Conservation (phyloP, 2,329 filamentous ascomycete genomes). For the Ophiostoma ips region DNA sequence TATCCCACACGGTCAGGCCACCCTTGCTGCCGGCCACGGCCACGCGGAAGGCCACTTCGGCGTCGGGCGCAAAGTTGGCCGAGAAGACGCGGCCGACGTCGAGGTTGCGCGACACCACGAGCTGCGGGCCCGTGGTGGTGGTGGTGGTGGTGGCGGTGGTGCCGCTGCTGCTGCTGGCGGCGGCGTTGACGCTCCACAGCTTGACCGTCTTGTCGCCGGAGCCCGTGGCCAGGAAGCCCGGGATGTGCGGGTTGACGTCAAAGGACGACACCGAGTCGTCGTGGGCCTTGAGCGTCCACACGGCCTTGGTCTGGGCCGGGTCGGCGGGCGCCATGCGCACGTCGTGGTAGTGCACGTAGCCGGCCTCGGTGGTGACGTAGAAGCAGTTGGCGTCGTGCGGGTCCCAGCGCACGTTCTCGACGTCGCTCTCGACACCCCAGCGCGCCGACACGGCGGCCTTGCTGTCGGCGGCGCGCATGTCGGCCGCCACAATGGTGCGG, state of each 20-base stretch:
- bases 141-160: conserved; percentile 50
- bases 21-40: conserved; percentile 93
- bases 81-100: conserved; percentile 94
- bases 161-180: no score
- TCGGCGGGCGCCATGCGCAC: conserved; percentile 60
- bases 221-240: conserved; percentile 85
- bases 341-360: conserved; percentile 86
- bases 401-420: conserved; percentile 88
- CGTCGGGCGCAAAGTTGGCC: conserved; percentile 76
- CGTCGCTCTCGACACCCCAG: conserved; percentile 92
- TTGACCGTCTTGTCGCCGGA: conserved; percentile 93
- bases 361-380: conserved; percentile 86
- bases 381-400: conserved; percentile 87
- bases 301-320: conserved; percentile 63
- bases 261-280: conserved; percentile 85
- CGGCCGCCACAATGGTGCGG: conserved; percentile 80
- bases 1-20: conserved; percentile 88
- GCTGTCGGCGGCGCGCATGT: conserved; percentile 78
- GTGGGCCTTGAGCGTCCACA: conserved; percentile 94
- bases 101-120: conserved; percentile 83
- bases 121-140: conserved; percentile 48
- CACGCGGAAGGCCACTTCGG: conserved; percentile 80
- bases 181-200: conserved; percentile 78
- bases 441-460: conserved; percentile 51
- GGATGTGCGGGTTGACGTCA: conserved; percentile 78